Evolutionary conservation across 306 rosid species (phyloP), one percentile per base, ranked within the genome.

Genomic region (Comarum palustre): DNA sequence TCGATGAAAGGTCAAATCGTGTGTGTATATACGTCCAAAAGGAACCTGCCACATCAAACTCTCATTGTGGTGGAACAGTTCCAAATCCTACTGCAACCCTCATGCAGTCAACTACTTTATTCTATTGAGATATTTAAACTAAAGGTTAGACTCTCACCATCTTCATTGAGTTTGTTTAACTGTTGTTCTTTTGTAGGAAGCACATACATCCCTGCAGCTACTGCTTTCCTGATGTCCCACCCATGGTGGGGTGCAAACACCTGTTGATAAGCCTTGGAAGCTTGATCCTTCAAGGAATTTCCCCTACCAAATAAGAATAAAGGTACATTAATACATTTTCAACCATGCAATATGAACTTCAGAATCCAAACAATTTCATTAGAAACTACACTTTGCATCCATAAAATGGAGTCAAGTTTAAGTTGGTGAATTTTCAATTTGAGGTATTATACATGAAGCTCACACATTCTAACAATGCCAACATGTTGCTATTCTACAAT

Each of bases 221-320:
- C 98, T 48, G 92, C 97, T 80, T 82, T 91, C 83, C 96, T 85
- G 77, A 94, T 91, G 17, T 86, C 89, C 98, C 98, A 94, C 20
- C 88, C 88, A 80, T 94, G 98, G 79, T 94, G 78, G 34, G 96
- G 95, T 62, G 96, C 95, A 78, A 91, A 81, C 69, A 82, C 92
- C 77, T 87, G 85, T 41, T 87, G 85, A 19, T 94, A 94, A 69
- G 98, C 95, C 81, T 84, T 94, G 75, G 96, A 88, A 79, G 98
- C 98, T 62, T 97, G 81, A 88, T 77, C 90, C 83, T 71, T 91
- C 51, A 91, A 85, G 42, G 97, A 94, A 84, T 87, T 82, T 34
- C 95, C 92, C 64, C 98, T 94, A 83, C 79, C 83, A 78, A 20
- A 79, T 50, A 54, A 80, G 19, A 43, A 34, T 39, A 70, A 71